Percentiles rank a stretch among this genome's conserved stretches.
Evolutionary conservation across 1,139 yeast genomes (phyloP).

Genomic region (Diutina mesorugosa): DNA sequence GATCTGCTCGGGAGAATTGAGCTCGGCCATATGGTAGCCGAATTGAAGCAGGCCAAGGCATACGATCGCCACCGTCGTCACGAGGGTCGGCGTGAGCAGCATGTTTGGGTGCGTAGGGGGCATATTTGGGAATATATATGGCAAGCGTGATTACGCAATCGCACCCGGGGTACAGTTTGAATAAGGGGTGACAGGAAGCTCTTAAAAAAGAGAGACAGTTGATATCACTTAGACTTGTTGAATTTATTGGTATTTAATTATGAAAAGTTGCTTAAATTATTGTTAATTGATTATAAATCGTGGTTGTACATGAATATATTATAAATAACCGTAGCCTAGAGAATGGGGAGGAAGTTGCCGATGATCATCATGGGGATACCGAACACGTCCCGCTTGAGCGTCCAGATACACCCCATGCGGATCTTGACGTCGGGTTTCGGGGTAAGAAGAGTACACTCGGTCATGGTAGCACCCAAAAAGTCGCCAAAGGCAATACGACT

Average conservation of each 20-base stretch:
- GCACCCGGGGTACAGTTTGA: neutral
- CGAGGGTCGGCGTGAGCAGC: conserved; percentile 5
- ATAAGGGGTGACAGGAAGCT: too few relatives aligned
- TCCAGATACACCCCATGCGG: conserved; percentile 79
- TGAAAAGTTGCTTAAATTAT: too few relatives aligned
- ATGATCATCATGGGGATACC: conserved; percentile 83
- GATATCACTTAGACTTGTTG: too few relatives aligned
- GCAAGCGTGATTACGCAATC: neutral
- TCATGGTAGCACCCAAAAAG: conserved; percentile 81
- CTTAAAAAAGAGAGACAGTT: too few relatives aligned
- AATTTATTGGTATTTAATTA: too few relatives aligned
- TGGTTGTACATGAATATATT: neutral
- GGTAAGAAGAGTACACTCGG: conserved; percentile 65
- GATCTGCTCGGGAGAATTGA: conserved; percentile 69
- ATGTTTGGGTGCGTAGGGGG: neutral
- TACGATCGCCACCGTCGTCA: conserved; percentile 20
- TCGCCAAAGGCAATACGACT: conserved; percentile 85
- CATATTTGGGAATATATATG: neutral
- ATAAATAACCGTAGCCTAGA: conserved; percentile 8
- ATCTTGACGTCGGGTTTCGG: conserved; percentile 37
- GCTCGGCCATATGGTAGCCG: conserved; percentile 83
- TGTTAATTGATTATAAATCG: too few relatives aligned
- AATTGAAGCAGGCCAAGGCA: conserved; percentile 73
- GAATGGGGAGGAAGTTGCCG: conserved; percentile 79
- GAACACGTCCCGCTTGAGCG: conserved; percentile 55